phyloP scores from a whole-genome alignment of 2,329 filamentous ascomycete genomes.

The Lachnum nothofagi region DNA sequence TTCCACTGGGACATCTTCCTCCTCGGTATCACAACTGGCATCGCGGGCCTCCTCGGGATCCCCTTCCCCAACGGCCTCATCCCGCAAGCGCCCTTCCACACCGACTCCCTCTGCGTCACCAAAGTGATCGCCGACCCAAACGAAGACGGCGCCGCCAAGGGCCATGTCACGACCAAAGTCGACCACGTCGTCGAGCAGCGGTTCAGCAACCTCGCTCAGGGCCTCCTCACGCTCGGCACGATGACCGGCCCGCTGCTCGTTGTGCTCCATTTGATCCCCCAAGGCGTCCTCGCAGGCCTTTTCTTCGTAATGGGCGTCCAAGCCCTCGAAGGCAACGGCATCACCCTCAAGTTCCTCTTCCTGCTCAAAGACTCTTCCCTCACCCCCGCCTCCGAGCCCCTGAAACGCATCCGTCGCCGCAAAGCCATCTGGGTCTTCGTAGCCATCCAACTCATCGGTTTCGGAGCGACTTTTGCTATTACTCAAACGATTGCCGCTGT shows the following conservation, averaged over 20 bases:
- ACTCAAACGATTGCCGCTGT: slow-evolving; percentile 79
- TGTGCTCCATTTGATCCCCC: slow-evolving; percentile 72
- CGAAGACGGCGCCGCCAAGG: slow-evolving; percentile 52
- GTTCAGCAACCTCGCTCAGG: slow-evolving; percentile 71
- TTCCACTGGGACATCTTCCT: slow-evolving; percentile 86
- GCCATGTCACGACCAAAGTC: slow-evolving; percentile 47
- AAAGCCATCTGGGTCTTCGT: slow-evolving; percentile 68
- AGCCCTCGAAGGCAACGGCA: slow-evolving; percentile 70
- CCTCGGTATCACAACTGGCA: slow-evolving; percentile 69
- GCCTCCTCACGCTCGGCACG: slow-evolving; percentile 70
- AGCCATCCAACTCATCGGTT: slow-evolving; percentile 60
- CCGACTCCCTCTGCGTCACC: slow-evolving; percentile 70
- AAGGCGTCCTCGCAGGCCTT: slow-evolving; percentile 72
- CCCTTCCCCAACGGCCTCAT: slow-evolving; percentile 81
- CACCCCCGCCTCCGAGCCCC: slow-evolving; percentile 55
- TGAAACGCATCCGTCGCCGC: slow-evolving; percentile 57
- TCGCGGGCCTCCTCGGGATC: slow-evolving; percentile 70
- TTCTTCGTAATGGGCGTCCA: slow-evolving; percentile 84
- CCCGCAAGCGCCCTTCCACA: slow-evolving; percentile 79
- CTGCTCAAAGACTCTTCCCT: slow-evolving; percentile 59
- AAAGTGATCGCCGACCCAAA: slow-evolving; percentile 45
- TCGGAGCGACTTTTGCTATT: slow-evolving; percentile 75
- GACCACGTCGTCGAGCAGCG: slow-evolving; percentile 73
- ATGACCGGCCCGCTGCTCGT: slow-evolving; percentile 71
- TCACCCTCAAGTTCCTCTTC: slow-evolving; percentile 70